Percentiles rank a stretch among this genome's conserved stretches.
These are phyloP conservation scores for Willaertia magna DNA, from an alignment of 208 protist species.

Conservation along the genomic window DNA sequence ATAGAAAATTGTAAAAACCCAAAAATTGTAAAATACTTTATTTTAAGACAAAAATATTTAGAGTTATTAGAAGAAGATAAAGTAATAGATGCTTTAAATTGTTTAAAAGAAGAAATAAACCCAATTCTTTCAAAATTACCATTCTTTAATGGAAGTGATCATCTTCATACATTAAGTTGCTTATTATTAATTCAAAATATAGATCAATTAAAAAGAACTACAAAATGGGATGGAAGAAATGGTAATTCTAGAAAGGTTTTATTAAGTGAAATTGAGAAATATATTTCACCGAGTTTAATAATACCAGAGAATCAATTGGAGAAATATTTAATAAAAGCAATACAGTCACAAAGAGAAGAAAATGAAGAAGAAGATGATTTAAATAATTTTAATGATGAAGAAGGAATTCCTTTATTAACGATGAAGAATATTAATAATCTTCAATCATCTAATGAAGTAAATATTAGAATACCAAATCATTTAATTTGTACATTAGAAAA, in stretches of 20 bases:
- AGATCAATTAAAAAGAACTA: neutral
- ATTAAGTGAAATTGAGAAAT: neutral
- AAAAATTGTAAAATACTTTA: neutral
- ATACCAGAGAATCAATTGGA: slow-evolving; percentile 2
- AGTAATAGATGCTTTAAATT: neutral
- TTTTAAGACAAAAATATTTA: neutral
- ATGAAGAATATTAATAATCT: neutral
- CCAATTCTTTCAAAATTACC: too few relatives aligned
- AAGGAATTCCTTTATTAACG: neutral
- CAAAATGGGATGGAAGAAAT: neutral
- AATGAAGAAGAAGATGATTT: neutral
- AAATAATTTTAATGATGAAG: neutral
- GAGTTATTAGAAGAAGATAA: neutral
- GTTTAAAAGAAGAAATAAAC: neutral
- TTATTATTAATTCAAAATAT: neutral
- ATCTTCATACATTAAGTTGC: neutral
- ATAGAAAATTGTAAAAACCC: neutral
- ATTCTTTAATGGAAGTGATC: neutral
- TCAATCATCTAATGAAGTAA: neutral
- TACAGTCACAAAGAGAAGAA: neutral
- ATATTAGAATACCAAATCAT: neutral
- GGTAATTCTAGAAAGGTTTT: neutral
- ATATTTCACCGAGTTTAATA: neutral
- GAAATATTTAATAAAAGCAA: neutral
- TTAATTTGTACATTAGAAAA: neutral